Evolutionary conservation across 2,329 filamentous ascomycete species (phyloP), one percentile per base, ranked within the genome.

Genomic region (Epichloe brachyelytri): DNA sequence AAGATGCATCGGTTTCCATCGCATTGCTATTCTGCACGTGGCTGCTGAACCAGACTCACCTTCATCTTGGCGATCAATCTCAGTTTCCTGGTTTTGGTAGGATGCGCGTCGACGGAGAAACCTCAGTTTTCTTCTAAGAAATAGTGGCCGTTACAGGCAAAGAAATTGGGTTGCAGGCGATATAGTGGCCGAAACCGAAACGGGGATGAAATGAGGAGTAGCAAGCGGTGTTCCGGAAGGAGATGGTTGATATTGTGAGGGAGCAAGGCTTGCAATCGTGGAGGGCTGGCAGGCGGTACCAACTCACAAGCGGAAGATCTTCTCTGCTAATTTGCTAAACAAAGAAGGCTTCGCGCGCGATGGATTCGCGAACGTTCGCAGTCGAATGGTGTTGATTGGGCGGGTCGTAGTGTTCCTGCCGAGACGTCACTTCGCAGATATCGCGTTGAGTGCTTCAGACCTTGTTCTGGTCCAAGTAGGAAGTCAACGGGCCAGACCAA

Each of bases 31-130:
- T 22, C 48, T 17, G 38, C 26, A 20, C 20, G 30, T 6, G 45
- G 26, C 46, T 19, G 36, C 4, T 36, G 34, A 20, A 10, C 7
- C 38, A 50, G 11, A 50, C 66, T 50, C 56, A 68, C 68, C 63
- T 71, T 71, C 68, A 71, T 71, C 33, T 60, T 66, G 56, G 46
- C 55, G 51, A 50, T 46, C 46, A 14, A 34, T 15, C 4, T 36
- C 44, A 43, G 6, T 22, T 30, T 22, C 33, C n/a, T 20, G 50
- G 8, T 10, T 12, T 12, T 34, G 5, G n/a, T 6, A 17, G 12
- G 30, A 17, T 19, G 44, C 30, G 15, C n/a, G 33, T 14, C 26
- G n/a, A 34, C 30, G 11, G 36, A 37, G 10, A n/a, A 30, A 1
- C 1, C 3, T 3, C 30, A 11, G 10, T 3, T 30, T 11, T 30